A percentile compares a stretch with the other conserved stretches of the same genome.
These are phyloP conservation scores for Cnidoscolus chayamansa DNA, from an alignment of 441 rosid species.

Conservation along the genomic window DNA sequence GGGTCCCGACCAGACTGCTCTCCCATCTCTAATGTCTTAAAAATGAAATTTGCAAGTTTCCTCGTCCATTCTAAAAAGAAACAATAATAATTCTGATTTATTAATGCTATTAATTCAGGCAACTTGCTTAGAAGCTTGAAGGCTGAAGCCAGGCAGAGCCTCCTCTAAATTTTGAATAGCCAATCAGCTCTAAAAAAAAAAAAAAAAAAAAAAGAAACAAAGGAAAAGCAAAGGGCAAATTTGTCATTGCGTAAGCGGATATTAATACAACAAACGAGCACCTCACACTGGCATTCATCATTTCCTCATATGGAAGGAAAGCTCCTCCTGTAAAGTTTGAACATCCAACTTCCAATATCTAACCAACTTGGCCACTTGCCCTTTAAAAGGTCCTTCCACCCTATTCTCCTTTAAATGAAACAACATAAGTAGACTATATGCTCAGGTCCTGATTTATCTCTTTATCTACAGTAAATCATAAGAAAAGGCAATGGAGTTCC, in stretches of 20 bases:
- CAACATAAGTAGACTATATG: neutral
- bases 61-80: no score
- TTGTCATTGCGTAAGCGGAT: neutral
- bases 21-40: no score
- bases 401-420: no score
- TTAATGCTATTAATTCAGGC: no score
- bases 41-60: no score
- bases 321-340: neutral
- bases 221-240: neutral
- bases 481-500: slow-evolving; percentile 39
- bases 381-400: neutral
- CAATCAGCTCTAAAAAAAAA: neutral
- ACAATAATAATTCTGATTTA: no score
- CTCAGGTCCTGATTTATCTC: neutral
- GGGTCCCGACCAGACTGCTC: no score
- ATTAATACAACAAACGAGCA: slow-evolving; percentile 7
- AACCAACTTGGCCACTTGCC: slow-evolving; percentile 19
- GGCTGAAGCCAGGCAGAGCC: no score
- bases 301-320: slow-evolving; percentile 3
- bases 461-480: neutral
- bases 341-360: neutral
- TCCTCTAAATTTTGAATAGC: neutral
- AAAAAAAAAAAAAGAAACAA: neutral
- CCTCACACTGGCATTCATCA: neutral
- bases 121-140: no score